These are phyloP conservation scores for Lasiodiplodia sp. DNA, from an alignment of 2,329 filamentous ascomycete genomes.

Conservation along the genomic window DNA sequence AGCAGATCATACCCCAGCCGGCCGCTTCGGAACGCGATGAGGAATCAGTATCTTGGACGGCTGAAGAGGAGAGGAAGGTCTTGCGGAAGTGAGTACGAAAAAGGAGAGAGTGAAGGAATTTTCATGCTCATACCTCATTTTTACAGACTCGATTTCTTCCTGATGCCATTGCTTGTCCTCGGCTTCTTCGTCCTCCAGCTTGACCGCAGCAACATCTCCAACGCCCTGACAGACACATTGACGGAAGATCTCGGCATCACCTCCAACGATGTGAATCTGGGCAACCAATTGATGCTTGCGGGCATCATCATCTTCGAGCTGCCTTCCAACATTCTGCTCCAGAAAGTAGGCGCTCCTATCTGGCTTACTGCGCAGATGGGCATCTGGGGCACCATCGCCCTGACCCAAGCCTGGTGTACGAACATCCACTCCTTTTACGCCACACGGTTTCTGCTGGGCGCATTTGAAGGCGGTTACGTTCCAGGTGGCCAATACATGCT, in stretches of 20 bases:
- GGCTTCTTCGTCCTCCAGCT: constrained; percentile 46
- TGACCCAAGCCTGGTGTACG: constrained; percentile 40
- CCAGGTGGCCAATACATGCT: constrained; percentile 33
- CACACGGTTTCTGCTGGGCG: constrained; percentile 31
- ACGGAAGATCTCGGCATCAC: constrained; percentile 39
- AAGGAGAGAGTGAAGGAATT: neutral
- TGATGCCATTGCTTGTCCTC: constrained; percentile 44
- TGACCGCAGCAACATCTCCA: constrained; percentile 45
- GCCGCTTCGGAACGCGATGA: neutral
- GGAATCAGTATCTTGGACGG: constrained; percentile 35
- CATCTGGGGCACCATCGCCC: constrained; percentile 44
- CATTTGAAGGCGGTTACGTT: constrained; percentile 28
- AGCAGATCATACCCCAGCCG: neutral
- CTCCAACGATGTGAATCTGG: constrained; percentile 41
- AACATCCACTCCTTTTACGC: constrained; percentile 20
- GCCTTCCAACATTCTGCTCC: constrained; percentile 32
- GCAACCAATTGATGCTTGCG: constrained; percentile 42
- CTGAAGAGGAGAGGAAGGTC: constrained; percentile 41
- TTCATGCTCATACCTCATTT: neutral
- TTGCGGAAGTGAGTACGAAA: constrained; percentile 40
- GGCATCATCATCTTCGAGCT: constrained; percentile 39
- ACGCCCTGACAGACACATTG: constrained; percentile 44
- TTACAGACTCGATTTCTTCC: constrained; percentile 36
- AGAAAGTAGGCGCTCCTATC: constrained; percentile 39
- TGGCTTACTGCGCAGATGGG: constrained; percentile 45